Evolutionary conservation across 1,139 yeast species (phyloP).

Genomic region (Pichia sp.): DNA sequence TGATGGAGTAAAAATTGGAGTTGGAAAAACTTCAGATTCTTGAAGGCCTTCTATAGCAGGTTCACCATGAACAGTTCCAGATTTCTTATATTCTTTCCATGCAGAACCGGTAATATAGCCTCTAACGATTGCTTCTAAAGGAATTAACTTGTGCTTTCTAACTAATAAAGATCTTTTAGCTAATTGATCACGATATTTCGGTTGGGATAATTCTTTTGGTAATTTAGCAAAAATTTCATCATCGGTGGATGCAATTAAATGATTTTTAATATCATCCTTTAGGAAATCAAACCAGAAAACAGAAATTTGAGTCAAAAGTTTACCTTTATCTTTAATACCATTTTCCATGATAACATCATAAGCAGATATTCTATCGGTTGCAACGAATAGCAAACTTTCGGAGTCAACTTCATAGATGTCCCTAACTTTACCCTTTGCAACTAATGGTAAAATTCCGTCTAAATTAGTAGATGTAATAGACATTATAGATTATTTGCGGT

Average conservation of each 20-base stretch:
- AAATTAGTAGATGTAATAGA: slow-evolving; percentile 52
- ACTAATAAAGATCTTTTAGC: slow-evolving; percentile 77
- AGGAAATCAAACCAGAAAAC: slow-evolving; percentile 88
- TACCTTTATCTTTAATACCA: slow-evolving; percentile 87
- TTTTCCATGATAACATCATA: slow-evolving; percentile 94
- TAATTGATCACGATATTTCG: slow-evolving; percentile 60
- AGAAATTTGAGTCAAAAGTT: slow-evolving; percentile 76
- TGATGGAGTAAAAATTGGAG: slow-evolving; percentile 90
- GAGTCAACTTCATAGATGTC: slow-evolving; percentile 84
- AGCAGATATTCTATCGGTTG: slow-evolving; percentile 96
- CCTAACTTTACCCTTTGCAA: slow-evolving; percentile 92
- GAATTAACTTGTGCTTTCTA: slow-evolving; percentile 74
- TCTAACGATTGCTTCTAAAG: slow-evolving; percentile 93
- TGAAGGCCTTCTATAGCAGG: slow-evolving; percentile 47
- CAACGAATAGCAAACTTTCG: slow-evolving; percentile 75
- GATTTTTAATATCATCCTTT: slow-evolving; percentile 55
- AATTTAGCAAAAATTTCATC: slow-evolving; percentile 51
- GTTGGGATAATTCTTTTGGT: slow-evolving; percentile 53
- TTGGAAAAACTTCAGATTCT: slow-evolving; percentile 76
- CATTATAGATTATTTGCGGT: slow-evolving; percentile 17
- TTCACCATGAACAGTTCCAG: slow-evolving; percentile 85
- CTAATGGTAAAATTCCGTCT: slow-evolving; percentile 68
- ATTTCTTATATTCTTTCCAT: slow-evolving; percentile 82
- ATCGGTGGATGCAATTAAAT: slow-evolving; percentile 47
- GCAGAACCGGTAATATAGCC: slow-evolving; percentile 98